Evolutionary conservation across 2,329 filamentous ascomycete species (phyloP), one percentile per base, ranked within the genome.

Genomic region (Dichotomopilus funicola): DNA sequence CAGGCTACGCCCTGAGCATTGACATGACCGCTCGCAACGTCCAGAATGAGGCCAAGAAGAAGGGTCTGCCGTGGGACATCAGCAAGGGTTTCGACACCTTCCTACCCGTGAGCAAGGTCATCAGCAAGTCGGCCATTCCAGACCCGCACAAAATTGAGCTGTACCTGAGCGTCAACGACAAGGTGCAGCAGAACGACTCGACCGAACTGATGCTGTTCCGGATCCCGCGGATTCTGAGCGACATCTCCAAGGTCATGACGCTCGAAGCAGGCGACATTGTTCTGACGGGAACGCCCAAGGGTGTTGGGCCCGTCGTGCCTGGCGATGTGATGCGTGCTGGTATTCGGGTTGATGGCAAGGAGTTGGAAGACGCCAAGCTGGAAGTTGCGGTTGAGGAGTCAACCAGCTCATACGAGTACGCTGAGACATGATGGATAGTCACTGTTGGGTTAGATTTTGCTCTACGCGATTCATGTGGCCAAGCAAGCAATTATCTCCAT

Each of bases 61-160:
- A 94, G 78, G 91, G 94, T 38, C 84, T 97, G 12, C 94, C 94
- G 6, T 99, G 94, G 94, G 85, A 86, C 66, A 96, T 96, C 63
- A 87, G 89, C 64, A 99, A 99, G 77, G 94, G 94, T 47, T 99
- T 97, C 70, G 94, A 99, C 72, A 97, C 94, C 3, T 99, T 99
- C 77, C 79, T 95, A 51, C 94, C 94, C 56, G 81, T 99, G 67
- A 89, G 87, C 70, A 77, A 86, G 61, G 78, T 89, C 54, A 95
- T 99, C 65, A 77, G 84, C 63, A 95, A 95, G 75, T 78, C 81
- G 38, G 78, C 80, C 62, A 90, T 99, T 63, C 81, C 87, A 10
- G 84, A 97, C 73, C 94, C 94, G 36, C 91, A 97, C 70, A 83
- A 92, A 66, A 85, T 89, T 13, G 88, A 95, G 73, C 75, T 99